These are phyloP conservation scores for Gossypium sturtianum DNA, from an alignment of 345 rosid genomes.

Conservation along the genomic window DNA sequence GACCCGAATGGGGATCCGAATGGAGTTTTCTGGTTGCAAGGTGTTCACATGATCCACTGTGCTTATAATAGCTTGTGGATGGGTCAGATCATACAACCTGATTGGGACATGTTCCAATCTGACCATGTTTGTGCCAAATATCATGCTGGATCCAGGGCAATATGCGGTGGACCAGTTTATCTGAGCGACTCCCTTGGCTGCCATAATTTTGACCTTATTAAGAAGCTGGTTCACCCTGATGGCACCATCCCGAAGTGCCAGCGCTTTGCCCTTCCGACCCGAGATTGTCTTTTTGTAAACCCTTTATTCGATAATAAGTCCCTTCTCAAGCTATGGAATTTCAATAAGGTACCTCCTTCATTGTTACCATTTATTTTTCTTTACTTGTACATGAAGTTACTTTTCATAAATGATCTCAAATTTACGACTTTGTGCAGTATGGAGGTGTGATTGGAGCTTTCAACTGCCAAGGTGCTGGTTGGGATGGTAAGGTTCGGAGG, in stretches of 20 bases:
- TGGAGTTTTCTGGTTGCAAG: conserved; percentile 89
- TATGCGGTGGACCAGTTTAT: conserved; percentile 84
- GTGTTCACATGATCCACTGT: conserved; percentile 86
- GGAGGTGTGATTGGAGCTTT: conserved; percentile 90
- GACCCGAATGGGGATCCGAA: conserved; percentile 88
- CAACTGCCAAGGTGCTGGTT: conserved; percentile 94
- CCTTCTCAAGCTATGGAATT: conserved; percentile 79
- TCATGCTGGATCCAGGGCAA: conserved; percentile 82
- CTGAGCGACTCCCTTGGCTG: conserved; percentile 68
- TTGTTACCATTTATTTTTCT: not conserved
- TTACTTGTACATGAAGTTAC: not conserved
- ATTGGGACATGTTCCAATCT: conserved; percentile 98
- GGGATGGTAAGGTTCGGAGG: conserved; percentile 56
- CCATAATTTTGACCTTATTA: conserved; percentile 71
- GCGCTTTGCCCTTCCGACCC: conserved; percentile 71
- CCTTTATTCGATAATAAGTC: conserved; percentile 71
- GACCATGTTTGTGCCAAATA: conserved; percentile 80
- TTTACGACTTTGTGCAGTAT: conserved; percentile 28
- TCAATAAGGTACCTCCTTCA: conserved; percentile 52
- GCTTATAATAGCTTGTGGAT: conserved; percentile 94
- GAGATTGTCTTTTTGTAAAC: conserved; percentile 81
- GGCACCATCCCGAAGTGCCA: conserved; percentile 80
- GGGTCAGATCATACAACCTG: conserved; percentile 85
- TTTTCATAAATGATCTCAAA: not conserved
- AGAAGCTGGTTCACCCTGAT: conserved; percentile 62